Evolutionary conservation across 441 rosid genomes (phyloP), one percentile per base, ranked within the genome.

Genomic region (Raphanus hybrid): DNA sequence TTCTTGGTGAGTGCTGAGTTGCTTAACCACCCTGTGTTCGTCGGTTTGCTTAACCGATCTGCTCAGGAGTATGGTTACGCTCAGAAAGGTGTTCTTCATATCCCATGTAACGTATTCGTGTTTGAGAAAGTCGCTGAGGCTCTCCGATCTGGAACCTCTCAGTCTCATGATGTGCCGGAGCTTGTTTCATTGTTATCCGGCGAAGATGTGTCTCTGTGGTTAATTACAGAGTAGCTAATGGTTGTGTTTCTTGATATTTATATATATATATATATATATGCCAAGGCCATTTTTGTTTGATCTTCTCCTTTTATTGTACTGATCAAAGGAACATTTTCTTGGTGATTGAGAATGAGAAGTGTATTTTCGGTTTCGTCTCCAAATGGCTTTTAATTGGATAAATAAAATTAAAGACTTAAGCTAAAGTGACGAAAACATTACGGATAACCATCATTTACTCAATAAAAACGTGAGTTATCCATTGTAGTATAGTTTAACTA

Each of bases 31-130:
- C 98, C 99, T 29, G 86, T 88, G 4, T 90, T 94, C 77, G 74
- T 86, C n/a, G 88, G 86, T 0, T 81, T 94, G 32, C 89, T 94
- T 23, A 86, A 94, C 74, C 83, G 86, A 69, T 94, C 99, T 43
- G 99, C 97, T 27, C 93, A 92, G 67, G 98, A 91, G 81, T 94
- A 94, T 77, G 99, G 99, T 2, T 92, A 89, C 83, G 93, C 92
- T 63, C 99, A 94, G 75, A 86, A 85, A 70, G 99, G 99, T 8
- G 99, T 91, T 15, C 93, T 94, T 9, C 88, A 86, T 62, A 94
- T 94, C 75, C 98, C 99, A 0, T 94, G 99, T 75, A 43, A 67
- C 41, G 80, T 80, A 9, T 67, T 71, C n/a, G 80, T 80, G 4
- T 80, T 80, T 18, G 80, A 80, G 48, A 10, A 58, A 59, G 71